Evolutionary conservation across 768 basidiomycete species (phyloP), one percentile per base, ranked within the genome.

Genomic region (Boletus huronensis): DNA sequence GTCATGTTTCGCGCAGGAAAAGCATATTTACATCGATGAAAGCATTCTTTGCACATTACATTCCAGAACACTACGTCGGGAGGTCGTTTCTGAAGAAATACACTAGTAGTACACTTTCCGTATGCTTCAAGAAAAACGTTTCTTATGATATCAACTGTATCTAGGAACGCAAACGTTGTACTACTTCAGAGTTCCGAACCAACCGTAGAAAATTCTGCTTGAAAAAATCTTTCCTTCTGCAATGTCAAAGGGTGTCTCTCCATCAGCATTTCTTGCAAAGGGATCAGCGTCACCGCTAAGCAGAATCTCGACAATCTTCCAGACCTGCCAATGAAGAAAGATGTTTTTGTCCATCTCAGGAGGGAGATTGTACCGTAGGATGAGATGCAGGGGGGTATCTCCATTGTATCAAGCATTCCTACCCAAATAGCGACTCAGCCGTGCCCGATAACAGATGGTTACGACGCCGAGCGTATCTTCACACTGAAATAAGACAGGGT

Each of bases 401-500:
- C 44, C 51, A 7, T 29, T 52, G n/a, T 0, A 13, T 42, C 25
- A 59, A 25, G 44, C 53, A 59, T 25, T 59, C 58, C 58, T 59
- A n/a, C 13, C n/a, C n/a, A 36, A 26, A 32, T 11, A n/a, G 23
- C 6, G 38, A 32, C 19, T 54, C 31, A 50, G 44, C 11, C 21
- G 3, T 3, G 9, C 13, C 2, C 19, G n/a, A 13, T 38, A 13
- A 10, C 10, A 25, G 6, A n/a, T n/a, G 17, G 7, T 16, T 6
- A 36, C 35, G 8, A 17, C 7, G 17, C 17, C 35, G 17, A 17
- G 17, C 35, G 34, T 35, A 60, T 58, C 60, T 60, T 53, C 17
- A 60, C 55, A 3, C 57, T 57, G 38, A 51, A 48, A 17, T 61
- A 59, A 5, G 60, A 53, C 4, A 61, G 11, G 2, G n/a, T 42